Percentiles rank a stretch among this genome's conserved stretches.
Evolutionary conservation across 371 early-diverging fungal species (phyloP).

Genomic region (Mortierella sp.): DNA sequence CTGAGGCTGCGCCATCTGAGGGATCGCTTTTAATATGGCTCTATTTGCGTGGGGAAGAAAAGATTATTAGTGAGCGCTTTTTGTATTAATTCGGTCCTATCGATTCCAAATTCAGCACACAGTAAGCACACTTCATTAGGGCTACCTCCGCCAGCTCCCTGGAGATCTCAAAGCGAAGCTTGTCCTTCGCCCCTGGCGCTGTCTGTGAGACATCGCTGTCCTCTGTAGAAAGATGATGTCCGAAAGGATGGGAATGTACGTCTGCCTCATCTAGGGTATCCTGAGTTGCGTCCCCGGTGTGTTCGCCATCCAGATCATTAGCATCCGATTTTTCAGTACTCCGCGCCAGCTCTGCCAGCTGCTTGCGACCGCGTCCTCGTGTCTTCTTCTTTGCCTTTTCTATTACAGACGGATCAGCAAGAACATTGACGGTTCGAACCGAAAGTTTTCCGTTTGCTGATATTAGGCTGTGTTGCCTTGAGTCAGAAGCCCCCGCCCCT

Average conservation of each 20-base stretch:
- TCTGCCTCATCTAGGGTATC: slow-evolving; percentile 3
- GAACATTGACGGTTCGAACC: slow-evolving; percentile 8
- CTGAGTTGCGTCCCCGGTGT: too few species aligned
- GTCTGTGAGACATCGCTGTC: slow-evolving; percentile 68
- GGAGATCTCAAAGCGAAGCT: slow-evolving; percentile 60
- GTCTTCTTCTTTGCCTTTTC: slow-evolving; percentile 23
- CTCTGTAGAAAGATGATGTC: slow-evolving; percentile 63
- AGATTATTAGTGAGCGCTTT: too few species aligned
- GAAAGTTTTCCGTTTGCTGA: slow-evolving; percentile 41
- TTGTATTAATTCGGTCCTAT: too few species aligned
- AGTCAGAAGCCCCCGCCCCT: not conserved
- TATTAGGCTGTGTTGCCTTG: slow-evolving; percentile 23
- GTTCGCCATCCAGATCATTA: not conserved
- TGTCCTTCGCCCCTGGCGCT: slow-evolving; percentile 63
- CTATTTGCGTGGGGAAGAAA: not conserved
- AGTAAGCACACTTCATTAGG: too few species aligned
- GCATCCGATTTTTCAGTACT: not conserved
- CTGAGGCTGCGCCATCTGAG: slow-evolving; percentile 3
- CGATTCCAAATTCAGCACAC: too few species aligned
- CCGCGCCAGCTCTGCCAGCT: not conserved
- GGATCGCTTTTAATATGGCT: slow-evolving; percentile 11
- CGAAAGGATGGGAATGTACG: slow-evolving; percentile 51
- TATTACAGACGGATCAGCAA: not conserved
- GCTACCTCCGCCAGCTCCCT: slow-evolving; percentile 57
- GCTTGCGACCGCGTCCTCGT: slow-evolving; percentile 20